Evolutionary conservation across 169 alveolate genomes (phyloP), one percentile per base, ranked within the genome.

Genomic region (Babesia bigemina): DNA sequence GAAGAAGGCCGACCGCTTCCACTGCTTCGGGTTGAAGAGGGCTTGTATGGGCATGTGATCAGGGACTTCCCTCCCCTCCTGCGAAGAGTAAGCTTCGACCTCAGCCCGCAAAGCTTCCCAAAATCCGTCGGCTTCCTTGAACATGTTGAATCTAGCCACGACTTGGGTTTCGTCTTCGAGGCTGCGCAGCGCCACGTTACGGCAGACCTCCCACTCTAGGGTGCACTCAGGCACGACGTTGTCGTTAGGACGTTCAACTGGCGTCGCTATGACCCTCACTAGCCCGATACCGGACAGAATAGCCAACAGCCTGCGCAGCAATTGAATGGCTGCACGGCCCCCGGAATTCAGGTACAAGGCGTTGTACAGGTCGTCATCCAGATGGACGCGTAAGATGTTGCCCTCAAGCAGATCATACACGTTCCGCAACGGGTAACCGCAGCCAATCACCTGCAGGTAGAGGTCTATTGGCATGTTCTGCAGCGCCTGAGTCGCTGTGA

Each of bases 391-490:
- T 24, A 42, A 17, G 16, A 66, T 47, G n/a, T 33, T 79, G 6
- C 67, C 76, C 21, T 71, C 59, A 19, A 63, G 11, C 39, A 65
- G 48, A 29, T 70, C 76, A 24, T n/a, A 12, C n/a, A 70, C 58
- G 28, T 60, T 71, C 48, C 49, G 29, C 48, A 82, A n/a, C 28
- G 11, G 42, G 24, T 73, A 65, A 4, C 85, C 85, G 42, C 83
- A 82, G 7, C 89, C 89, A 22, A 82, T 82, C 22, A 82, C 60
- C 85, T 82, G 84, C 26, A 71, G 52, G 36, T 56, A 82, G 0
- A 47, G 44, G 49, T 73, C 85, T 39, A 82, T 61, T 8, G 84
- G 77, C 89, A 82, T 74, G 12, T 36, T 36, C 29, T 63, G 16
- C 48, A 82, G 63, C 19, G 50, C 56, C 42, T 82, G 52, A n/a